Conservation (phyloP, 768 basidiomycete species). For the Serendipita sp. region DNA sequence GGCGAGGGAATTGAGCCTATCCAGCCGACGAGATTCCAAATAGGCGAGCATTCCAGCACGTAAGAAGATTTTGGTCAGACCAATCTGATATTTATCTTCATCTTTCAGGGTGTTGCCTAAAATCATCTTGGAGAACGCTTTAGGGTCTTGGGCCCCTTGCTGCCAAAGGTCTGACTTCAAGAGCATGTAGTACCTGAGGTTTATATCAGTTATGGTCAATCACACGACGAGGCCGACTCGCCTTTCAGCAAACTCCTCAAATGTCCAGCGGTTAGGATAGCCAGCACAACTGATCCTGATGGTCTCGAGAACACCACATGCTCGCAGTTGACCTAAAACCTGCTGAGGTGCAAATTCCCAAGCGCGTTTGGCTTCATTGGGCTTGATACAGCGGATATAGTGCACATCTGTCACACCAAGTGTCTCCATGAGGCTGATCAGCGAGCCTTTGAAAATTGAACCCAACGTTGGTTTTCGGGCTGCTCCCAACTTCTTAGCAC, state of each 20-base stretch:
- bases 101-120: constrained; percentile 78
- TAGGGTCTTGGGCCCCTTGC: constrained; percentile 62
- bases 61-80: constrained; percentile 98
- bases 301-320: constrained; percentile 97
- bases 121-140: constrained; percentile 66
- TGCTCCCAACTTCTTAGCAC: constrained; percentile 44
- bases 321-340: constrained; percentile 84
- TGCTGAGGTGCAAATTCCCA: constrained; percentile 97
- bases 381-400: constrained; percentile 98
- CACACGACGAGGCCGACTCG: constrained; percentile 22
- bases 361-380: constrained; percentile 88
- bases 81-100: constrained; percentile 91
- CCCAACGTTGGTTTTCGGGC: constrained; percentile 89
- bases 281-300: constrained; percentile 98
- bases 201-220: neutral
- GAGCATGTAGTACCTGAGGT: constrained; percentile 85
- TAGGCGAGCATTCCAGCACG: constrained; percentile 97
- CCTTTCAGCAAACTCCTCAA: constrained; percentile 97
- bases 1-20: constrained; percentile 75
- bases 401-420: constrained; percentile 95
- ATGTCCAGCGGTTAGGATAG: constrained; percentile 95
- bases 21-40: constrained; percentile 77
- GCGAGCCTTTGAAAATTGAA: constrained; percentile 92
- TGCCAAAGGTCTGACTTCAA: constrained; percentile 63
- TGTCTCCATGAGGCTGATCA: constrained; percentile 91